Evolutionary conservation across 371 early-diverging fungal genomes (phyloP).

Genomic region (Chytridiales sp.): DNA sequence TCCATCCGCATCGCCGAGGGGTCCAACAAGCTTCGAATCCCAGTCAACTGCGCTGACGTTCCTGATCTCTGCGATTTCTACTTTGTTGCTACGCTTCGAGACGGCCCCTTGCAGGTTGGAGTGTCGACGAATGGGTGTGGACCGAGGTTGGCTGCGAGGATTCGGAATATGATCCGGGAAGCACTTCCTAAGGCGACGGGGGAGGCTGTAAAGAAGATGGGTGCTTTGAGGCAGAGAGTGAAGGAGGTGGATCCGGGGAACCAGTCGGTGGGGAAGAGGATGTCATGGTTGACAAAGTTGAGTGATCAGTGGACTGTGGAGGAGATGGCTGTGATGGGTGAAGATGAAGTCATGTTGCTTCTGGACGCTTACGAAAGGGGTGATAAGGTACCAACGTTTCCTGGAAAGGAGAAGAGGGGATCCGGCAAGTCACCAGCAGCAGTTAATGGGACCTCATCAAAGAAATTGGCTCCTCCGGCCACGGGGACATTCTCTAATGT

Average conservation of each 20-base stretch:
- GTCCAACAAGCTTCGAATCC: conserved; percentile 68
- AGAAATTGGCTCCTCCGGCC: no score
- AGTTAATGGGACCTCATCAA: no score
- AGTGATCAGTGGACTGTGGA: conserved; percentile 57
- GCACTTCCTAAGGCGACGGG: conserved; percentile 68
- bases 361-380: conserved; percentile 65
- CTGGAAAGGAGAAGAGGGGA: no score
- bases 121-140: conserved; percentile 90
- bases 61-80: conserved; percentile 89
- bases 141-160: conserved; percentile 79
- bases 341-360: conserved; percentile 59
- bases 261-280: conserved; percentile 64
- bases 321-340: conserved; percentile 42
- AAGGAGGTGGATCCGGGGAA: conserved; percentile 60
- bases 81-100: conserved; percentile 84
- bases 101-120: conserved; percentile 63
- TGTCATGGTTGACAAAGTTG: conserved; percentile 77
- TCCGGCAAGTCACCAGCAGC: no score
- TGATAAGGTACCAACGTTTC: conserved; percentile 42
- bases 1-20: conserved; percentile 68
- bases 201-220: conserved; percentile 70
- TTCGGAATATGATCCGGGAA: conserved; percentile 65
- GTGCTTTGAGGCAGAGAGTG: conserved; percentile 61
- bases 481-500: no score
- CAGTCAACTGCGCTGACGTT: conserved; percentile 91